Base-by-base conservation (phyloP, 78 protist genomes). In the Neovahlkampfia damariscottae region DNA sequence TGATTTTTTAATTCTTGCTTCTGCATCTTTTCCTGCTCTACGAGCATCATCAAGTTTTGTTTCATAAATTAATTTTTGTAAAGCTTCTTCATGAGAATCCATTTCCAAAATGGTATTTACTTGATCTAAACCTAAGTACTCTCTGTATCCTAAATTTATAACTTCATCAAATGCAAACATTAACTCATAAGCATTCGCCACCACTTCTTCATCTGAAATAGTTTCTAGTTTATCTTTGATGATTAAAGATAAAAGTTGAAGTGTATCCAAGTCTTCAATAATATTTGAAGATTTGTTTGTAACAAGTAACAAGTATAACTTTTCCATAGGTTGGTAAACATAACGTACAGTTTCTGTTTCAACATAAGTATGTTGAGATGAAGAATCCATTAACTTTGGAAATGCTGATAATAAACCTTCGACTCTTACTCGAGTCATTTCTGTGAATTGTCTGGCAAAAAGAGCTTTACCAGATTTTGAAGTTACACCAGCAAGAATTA, bases 251-350 rank as follows among this genome's bases (percentile, higher is more conserved):
- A 93, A 62, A 36, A 91, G 66, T 4, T 87, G 89, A 34, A 94
- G 83, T 10, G 96, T 93, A 38, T 91, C 97, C 0, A 96, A 79
- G 41, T 96, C 99, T 73, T 94, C 98, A 3, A 94, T 76, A 30
- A 96, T 92, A 78, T 96, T 96, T 38, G 84, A 41, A 28, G 74
- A 72, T 86, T 93, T 94, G 72, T 83, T 94, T 10, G 99, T 95
- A 68, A 94, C 70, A 34, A 94, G 76, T 3, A 95, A 78, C 30
- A 96, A 58, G 58, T 72, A 82, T 19, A 96, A 88, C 40, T 30
- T 0, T 78, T 96, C 99, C 67, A 94, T 7, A 29, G 99, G 99
- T 81, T 91, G 98, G 88, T 94, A 96, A 31, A 96, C 95, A 41
- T 96, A 96, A 62, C 98, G 88, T 2, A 84, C 88, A 35, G 75